Conservation (phyloP, 257 asterid species). For the Jacaranda copaia region DNA sequence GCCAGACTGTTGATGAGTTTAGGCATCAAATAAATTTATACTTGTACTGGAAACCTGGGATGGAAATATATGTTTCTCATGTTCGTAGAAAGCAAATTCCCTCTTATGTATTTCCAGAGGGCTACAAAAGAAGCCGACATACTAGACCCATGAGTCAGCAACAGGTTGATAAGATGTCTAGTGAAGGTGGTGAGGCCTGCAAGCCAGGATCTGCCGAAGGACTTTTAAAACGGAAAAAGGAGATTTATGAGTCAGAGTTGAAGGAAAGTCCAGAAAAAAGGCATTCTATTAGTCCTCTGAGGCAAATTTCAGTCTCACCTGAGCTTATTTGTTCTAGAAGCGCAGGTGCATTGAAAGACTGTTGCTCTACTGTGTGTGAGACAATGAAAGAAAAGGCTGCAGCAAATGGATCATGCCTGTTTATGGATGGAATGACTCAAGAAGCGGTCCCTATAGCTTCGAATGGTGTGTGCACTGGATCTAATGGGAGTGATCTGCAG, state of each 20-base stretch:
- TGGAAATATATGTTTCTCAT: conserved; percentile 90
- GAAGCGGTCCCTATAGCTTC: conserved; percentile 9
- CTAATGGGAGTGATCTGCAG: conserved; percentile 26
- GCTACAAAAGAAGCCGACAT: conserved; percentile 70
- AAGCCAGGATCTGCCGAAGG: conserved; percentile 58
- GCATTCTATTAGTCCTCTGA: conserved; percentile 63
- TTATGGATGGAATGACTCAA: conserved; percentile 4
- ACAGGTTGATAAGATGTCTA: conserved; percentile 46
- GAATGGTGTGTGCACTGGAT: conserved; percentile 10
- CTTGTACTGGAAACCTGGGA: conserved; percentile 88
- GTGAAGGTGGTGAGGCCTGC: conserved; percentile 49
- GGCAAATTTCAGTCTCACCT: conserved; percentile 64
- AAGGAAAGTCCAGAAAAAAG: conserved; percentile 61
- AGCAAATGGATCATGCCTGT: conserved; percentile 30
- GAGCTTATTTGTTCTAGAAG: conserved; percentile 54
- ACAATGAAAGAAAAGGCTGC: conserved; percentile 35
- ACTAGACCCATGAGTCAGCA: conserved; percentile 55
- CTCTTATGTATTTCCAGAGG: conserved; percentile 78
- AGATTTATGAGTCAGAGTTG: conserved; percentile 49
- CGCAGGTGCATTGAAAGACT: conserved; percentile 41
- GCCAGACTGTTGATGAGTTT: conserved; percentile 92
- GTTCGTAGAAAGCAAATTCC: conserved; percentile 94
- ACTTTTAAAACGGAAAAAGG: conserved; percentile 62
- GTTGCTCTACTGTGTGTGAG: conserved; percentile 37
- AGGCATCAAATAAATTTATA: conserved; percentile 79